Evolutionary conservation across 352 stramenopile species (phyloP).

Genomic region (Globisporangium polare): DNA sequence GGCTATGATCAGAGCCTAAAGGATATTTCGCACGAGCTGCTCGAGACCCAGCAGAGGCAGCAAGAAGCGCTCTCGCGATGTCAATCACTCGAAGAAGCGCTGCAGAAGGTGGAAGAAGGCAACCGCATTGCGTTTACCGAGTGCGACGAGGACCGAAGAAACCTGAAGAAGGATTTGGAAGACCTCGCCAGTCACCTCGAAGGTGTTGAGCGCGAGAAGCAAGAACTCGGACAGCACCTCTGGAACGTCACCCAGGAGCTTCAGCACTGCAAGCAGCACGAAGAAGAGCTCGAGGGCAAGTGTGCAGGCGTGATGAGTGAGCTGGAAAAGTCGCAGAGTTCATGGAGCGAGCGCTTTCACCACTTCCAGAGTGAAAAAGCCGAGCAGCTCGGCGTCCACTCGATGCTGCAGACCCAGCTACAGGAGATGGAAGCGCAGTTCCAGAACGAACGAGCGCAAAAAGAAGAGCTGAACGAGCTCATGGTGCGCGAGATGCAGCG

Average conservation of each 20-base stretch:
- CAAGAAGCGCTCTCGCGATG: constrained; percentile 13
- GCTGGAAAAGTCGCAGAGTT: constrained; percentile 23
- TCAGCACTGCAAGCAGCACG: constrained; percentile 25
- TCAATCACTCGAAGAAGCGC: constrained; percentile 18
- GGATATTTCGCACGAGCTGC: constrained; percentile 27
- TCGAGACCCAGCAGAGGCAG: constrained; percentile 24
- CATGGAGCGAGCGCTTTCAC: constrained; percentile 37
- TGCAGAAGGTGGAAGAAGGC: constrained; percentile 18
- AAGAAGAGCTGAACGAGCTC: constrained; percentile 62
- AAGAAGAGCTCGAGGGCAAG: constrained; percentile 25
- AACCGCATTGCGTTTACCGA: constrained; percentile 18
- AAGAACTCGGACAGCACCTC: constrained; percentile 58
- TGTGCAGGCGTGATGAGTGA: constrained; percentile 16
- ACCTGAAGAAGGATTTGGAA: constrained; percentile 8
- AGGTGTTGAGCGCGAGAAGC: constrained; percentile 31
- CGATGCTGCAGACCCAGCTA: constrained; percentile 37
- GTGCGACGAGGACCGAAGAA: constrained; percentile 17
- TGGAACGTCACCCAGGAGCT: constrained; percentile 56
- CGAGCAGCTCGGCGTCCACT: constrained; percentile 25
- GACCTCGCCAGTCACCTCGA: constrained; percentile 14
- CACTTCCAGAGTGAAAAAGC: constrained; percentile 39
- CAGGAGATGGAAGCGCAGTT: constrained; percentile 24
- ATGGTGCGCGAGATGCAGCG: constrained; percentile 46
- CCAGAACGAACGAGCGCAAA: constrained; percentile 48
- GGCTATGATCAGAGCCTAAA: constrained; percentile 34